These are phyloP conservation scores for Hemileccinum rubropunctum DNA, from an alignment of 768 basidiomycete species.

Conservation along the genomic window DNA sequence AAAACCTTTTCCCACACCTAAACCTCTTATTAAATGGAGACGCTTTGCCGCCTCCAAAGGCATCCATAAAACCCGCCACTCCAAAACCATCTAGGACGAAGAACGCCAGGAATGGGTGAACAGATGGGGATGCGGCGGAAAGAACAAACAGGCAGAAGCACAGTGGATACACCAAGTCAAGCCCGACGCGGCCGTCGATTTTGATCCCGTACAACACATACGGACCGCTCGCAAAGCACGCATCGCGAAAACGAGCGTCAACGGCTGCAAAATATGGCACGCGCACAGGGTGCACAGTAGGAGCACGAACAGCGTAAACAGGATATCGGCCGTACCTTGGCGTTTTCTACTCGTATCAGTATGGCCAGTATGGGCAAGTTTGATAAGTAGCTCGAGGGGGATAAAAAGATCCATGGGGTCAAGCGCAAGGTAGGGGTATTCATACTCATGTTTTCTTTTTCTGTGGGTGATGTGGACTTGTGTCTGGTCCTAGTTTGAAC, in stretches of 20 bases:
- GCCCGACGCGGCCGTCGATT: conserved; percentile 69
- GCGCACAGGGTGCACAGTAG: conserved; percentile 40
- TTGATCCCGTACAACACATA: conserved; percentile 75
- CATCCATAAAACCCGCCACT: conserved; percentile 74
- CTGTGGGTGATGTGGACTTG: too few relatives aligned
- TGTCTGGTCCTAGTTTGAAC: too few relatives aligned
- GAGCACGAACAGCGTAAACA: conserved; percentile 55
- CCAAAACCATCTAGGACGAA: conserved; percentile 90
- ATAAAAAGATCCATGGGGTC: too few relatives aligned
- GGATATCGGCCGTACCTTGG: conserved; percentile 74
- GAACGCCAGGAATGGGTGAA: conserved; percentile 91
- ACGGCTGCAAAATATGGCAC: conserved; percentile 65
- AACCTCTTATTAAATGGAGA: conserved; percentile 96
- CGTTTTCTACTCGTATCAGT: conserved; percentile 71
- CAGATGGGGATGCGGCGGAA: conserved; percentile 86
- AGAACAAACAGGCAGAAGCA: conserved; percentile 82
- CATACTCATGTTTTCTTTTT: too few relatives aligned
- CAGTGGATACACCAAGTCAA: conserved; percentile 95
- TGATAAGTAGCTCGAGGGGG: too few relatives aligned
- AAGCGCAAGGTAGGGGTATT: too few relatives aligned
- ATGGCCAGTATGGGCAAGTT: conserved; percentile 86
- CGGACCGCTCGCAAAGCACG: conserved; percentile 78
- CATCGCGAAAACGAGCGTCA: conserved; percentile 84
- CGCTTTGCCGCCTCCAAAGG: conserved; percentile 92
- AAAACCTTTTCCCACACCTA: conserved; percentile 91